Percentiles rank a stretch among this genome's conserved stretches.
phyloP scores from a whole-genome alignment of 148 eudicot genomes.

The Chenopodium quinoa region DNA sequence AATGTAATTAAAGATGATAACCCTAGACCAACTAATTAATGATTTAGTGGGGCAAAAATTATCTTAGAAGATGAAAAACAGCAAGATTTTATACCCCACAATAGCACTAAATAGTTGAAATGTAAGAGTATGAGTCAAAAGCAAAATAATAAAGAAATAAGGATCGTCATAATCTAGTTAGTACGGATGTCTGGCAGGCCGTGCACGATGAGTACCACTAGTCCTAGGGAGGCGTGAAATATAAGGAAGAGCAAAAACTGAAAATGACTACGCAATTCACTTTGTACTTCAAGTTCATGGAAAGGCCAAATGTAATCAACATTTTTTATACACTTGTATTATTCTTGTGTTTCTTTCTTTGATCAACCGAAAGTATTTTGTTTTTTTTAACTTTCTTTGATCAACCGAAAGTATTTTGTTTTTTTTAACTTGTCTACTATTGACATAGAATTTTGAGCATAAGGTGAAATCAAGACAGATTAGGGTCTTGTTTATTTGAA shows the following conservation, averaged over 20 bases:
- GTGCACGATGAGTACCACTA: slow-evolving; percentile 7
- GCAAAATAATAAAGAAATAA: background rate
- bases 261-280: slow-evolving; percentile 10
- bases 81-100: slow-evolving; percentile 8
- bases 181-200: slow-evolving; percentile 21
- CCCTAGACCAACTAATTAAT: background rate
- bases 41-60: slow-evolving; percentile 17
- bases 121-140: slow-evolving; percentile 13
- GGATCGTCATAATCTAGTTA: slow-evolving; percentile 9
- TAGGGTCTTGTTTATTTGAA: too few relatives aligned
- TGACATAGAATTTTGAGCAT: too few relatives aligned
- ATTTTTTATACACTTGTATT: background rate
- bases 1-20: slow-evolving; percentile 3
- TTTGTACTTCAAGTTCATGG: background rate
- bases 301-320: background rate
- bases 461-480: too few relatives aligned
- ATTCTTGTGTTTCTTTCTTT: too few relatives aligned
- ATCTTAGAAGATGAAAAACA: slow-evolving; percentile 1
- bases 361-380: too few relatives aligned
- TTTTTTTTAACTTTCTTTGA: too few relatives aligned
- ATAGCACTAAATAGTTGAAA: background rate
- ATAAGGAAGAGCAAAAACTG: background rate
- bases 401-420: too few relatives aligned
- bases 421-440: too few relatives aligned
- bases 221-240: background rate